Conservation (phyloP, 2,329 filamentous ascomycete genomes). For the Calycina herbarum region DNA sequence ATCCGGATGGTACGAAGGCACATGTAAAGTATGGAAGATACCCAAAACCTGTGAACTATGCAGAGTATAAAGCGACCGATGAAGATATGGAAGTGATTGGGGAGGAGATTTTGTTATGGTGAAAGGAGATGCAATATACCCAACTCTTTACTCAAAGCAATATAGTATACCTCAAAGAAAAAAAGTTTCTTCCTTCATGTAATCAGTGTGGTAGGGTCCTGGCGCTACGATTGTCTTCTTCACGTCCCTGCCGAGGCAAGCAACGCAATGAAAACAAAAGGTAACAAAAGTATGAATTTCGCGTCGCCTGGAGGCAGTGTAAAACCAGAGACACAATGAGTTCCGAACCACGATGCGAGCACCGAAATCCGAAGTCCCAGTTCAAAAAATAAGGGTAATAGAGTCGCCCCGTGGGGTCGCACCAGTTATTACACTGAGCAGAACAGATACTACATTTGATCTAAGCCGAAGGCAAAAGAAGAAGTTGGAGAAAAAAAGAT, state of each 20-base stretch:
- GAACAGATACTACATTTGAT: constrained; percentile 70
- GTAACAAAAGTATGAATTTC: constrained; percentile 41
- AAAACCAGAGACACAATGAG: constrained; percentile 72
- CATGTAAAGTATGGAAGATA: not conserved
- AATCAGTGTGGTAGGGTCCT: no score
- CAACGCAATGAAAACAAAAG: constrained; percentile 1
- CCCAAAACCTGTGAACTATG: no score
- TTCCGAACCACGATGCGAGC: constrained; percentile 61
- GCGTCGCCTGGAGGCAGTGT: constrained; percentile 73
- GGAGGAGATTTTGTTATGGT: no score
- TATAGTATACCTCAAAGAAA: no score
- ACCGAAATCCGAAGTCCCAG: constrained; percentile 50
- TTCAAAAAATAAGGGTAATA: constrained; percentile 55
- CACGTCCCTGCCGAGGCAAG: constrained; percentile 6
- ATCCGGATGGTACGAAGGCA: not conserved
- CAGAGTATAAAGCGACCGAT: no score
- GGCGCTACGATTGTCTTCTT: not conserved
- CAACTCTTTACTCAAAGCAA: no score
- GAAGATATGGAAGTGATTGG: no score
- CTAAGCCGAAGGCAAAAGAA: constrained; percentile 34
- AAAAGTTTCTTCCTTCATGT: no score
- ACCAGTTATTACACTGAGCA: constrained; percentile 69
- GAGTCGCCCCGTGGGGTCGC: constrained; percentile 25
- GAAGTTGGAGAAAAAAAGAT: not conserved
- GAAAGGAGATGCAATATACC: no score